These are phyloP conservation scores for Aspergillus funiculosus DNA, from an alignment of 495 filamentous ascomycete species.

Conservation along the genomic window DNA sequence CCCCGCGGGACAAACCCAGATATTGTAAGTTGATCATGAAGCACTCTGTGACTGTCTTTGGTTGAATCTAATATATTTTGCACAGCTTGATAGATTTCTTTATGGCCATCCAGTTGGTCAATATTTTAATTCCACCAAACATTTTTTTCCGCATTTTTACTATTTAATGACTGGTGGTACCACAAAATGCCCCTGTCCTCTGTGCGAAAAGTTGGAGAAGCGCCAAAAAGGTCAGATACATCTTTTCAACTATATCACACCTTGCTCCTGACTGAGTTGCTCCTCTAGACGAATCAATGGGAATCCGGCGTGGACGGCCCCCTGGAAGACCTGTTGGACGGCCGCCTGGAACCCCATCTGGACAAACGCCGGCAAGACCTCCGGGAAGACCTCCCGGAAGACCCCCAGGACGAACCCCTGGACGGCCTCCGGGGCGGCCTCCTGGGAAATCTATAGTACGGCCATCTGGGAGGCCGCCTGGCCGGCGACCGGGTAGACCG, in stretches of 20 bases:
- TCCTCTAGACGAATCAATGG: not conserved
- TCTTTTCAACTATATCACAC: not conserved
- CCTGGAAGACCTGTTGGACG: conserved; percentile 20
- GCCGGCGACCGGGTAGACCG: conserved; percentile 13
- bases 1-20: conserved; percentile 33
- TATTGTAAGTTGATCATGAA: conserved; percentile 26
- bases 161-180: conserved; percentile 46
- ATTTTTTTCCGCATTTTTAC: conserved; percentile 55
- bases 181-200: conserved; percentile 32
- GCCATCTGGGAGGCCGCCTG: conserved; percentile 5
- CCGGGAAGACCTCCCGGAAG: conserved; percentile 3
- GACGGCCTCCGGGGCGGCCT: not conserved
- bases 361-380: too few species aligned
- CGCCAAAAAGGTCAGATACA: conserved; percentile 9
- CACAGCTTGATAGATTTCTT: conserved; percentile 46
- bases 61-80: conserved; percentile 1
- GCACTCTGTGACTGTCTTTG: not conserved
- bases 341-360: conserved; percentile 13
- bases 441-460: not conserved
- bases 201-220: conserved; percentile 29
- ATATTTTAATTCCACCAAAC: conserved; percentile 45
- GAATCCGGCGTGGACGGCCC: conserved; percentile 18
- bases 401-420: conserved; percentile 1
- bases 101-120: conserved; percentile 50
- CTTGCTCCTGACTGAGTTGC: not conserved